Evolutionary conservation across 805 yeast genomes (phyloP).

Genomic region (Candida orba): DNA sequence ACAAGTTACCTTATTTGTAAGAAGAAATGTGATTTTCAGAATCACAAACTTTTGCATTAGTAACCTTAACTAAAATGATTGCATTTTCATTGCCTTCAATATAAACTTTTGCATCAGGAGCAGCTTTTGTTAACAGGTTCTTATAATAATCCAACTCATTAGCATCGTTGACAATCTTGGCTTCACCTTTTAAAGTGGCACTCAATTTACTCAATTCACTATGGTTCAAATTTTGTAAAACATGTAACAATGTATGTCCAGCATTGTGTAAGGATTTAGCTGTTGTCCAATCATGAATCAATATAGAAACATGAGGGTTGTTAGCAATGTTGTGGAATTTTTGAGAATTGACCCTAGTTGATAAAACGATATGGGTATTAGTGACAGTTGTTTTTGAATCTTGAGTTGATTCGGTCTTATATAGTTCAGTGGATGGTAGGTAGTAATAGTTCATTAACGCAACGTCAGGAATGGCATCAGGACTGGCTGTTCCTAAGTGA

Average conservation of each 20-base stretch:
- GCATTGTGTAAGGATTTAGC: conserved; percentile 36
- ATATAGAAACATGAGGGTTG: conserved; percentile 74
- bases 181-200: conserved; percentile 74
- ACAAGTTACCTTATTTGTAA: conserved; percentile 19
- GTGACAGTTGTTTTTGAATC: conserved; percentile 24
- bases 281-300: conserved; percentile 88
- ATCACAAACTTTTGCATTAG: conserved; percentile 73
- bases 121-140: conserved; percentile 49
- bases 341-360: conserved; percentile 65
- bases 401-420: conserved; percentile 15
- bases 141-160: conserved; percentile 56
- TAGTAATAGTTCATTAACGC: conserved; percentile 87
- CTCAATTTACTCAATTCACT: conserved; percentile 72
- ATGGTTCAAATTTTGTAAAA: conserved; percentile 72
- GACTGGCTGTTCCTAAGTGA: conserved; percentile 74
- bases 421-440: conserved; percentile 35
- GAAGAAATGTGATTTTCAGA: conserved; percentile 48
- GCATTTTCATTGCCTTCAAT: conserved; percentile 58
- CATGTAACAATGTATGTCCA: conserved; percentile 40
- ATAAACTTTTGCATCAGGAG: conserved; percentile 66
- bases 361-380: conserved; percentile 54
- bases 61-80: conserved; percentile 57
- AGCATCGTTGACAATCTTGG: conserved; percentile 42
- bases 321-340: conserved; percentile 61
- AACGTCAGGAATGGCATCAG: conserved; percentile 67